These are phyloP conservation scores for Ustilago lituana DNA, from an alignment of 1,284 basidiomycete species.

Conservation along the genomic window DNA sequence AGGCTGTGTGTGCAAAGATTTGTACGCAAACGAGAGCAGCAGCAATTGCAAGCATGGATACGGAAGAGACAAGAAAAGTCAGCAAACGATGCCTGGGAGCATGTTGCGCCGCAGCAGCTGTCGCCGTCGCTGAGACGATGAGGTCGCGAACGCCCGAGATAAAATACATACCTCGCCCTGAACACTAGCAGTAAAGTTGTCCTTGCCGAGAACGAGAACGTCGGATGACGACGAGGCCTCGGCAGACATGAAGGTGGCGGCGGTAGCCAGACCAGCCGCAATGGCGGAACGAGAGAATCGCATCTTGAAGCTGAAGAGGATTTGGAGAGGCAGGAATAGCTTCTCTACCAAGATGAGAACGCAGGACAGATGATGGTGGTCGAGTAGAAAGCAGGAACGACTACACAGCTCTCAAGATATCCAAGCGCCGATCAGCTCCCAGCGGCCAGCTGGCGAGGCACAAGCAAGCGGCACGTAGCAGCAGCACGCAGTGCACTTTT, in stretches of 20 bases:
- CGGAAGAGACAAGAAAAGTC: neutral
- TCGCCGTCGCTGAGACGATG: too few species aligned
- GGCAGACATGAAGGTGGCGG: constrained; percentile 69
- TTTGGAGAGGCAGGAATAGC: constrained; percentile 2
- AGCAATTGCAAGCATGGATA: neutral
- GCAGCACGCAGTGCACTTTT: constrained; percentile 2
- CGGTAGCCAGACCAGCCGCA: constrained; percentile 50
- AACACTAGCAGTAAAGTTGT: constrained; percentile 78
- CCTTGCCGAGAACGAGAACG: constrained; percentile 79
- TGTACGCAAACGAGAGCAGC: neutral
- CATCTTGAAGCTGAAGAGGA: constrained; percentile 25
- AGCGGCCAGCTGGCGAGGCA: neutral
- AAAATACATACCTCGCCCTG: constrained; percentile 69
- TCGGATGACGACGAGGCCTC: constrained; percentile 76
- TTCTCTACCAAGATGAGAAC: constrained; percentile 13
- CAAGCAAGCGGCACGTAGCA: neutral
- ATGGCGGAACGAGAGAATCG: constrained; percentile 50
- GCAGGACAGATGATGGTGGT: constrained; percentile 1
- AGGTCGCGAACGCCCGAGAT: too few species aligned
- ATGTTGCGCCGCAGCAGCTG: neutral
- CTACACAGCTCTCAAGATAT: constrained; percentile 5
- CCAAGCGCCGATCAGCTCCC: neutral
- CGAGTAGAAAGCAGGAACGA: neutral
- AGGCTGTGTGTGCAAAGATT: constrained; percentile 69
- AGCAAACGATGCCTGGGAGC: too few species aligned